phyloP scores from a whole-genome alignment of 495 filamentous ascomycete species.

The Cercophora sp. region DNA sequence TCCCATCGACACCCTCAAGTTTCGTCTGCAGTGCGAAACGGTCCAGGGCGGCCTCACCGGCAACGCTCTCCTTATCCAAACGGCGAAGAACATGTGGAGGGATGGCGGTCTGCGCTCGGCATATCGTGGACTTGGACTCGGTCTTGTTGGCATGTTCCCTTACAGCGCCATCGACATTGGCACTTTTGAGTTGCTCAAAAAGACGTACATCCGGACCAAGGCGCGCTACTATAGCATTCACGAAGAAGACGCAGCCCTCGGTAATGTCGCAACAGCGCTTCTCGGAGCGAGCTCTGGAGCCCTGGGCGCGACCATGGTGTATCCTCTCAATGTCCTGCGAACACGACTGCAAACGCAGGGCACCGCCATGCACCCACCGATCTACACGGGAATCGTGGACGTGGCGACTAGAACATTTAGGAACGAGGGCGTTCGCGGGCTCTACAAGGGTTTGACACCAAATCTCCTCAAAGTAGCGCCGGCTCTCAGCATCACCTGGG shows the following conservation, averaged over 20 bases:
- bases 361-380: slow-evolving; percentile 83
- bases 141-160: slow-evolving; percentile 92
- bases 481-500: slow-evolving; percentile 94
- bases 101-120: slow-evolving; percentile 69
- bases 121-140: slow-evolving; percentile 90
- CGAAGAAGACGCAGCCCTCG: slow-evolving; percentile 75
- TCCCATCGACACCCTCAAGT: slow-evolving; percentile 95
- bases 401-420: slow-evolving; percentile 76
- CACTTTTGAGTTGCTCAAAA: slow-evolving; percentile 91
- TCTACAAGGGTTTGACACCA: slow-evolving; percentile 93
- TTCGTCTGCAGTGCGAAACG: slow-evolving; percentile 90
- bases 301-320: slow-evolving; percentile 90
- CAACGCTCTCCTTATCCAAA: slow-evolving; percentile 77
- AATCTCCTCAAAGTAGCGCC: slow-evolving; percentile 96
- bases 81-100: slow-evolving; percentile 78
- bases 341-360: slow-evolving; percentile 94
- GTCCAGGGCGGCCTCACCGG: slow-evolving; percentile 80
- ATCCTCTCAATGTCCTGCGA: slow-evolving; percentile 90
- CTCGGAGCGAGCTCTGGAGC: slow-evolving; percentile 89
- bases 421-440: slow-evolving; percentile 76
- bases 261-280: slow-evolving; percentile 71
- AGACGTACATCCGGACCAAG: slow-evolving; percentile 61
- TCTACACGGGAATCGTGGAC: slow-evolving; percentile 84
- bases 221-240: slow-evolving; percentile 66
- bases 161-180: slow-evolving; percentile 96